Conservation (phyloP, 2,329 filamentous ascomycete genomes). For the Fusarium napiforme region DNA sequence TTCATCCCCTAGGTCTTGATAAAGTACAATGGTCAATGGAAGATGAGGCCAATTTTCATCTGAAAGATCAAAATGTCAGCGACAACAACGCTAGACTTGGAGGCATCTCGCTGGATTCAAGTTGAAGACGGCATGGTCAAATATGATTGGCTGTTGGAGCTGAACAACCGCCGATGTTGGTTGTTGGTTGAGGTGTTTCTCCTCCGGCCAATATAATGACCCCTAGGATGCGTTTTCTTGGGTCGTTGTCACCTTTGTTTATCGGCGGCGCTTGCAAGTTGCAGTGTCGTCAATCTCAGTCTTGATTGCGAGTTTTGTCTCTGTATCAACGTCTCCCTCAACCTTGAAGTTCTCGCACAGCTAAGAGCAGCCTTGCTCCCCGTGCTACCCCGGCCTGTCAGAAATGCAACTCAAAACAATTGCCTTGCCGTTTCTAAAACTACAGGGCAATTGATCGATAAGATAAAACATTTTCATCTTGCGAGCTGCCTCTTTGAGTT, state of each 20-base stretch:
- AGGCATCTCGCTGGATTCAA: not conserved
- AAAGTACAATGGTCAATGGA: not conserved
- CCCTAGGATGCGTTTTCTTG: not conserved
- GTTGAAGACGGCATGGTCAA: not conserved
- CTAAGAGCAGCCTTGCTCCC: not conserved
- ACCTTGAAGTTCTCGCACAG: not conserved
- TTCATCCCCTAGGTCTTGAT: not conserved
- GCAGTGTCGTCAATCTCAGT: not conserved
- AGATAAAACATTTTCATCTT: not conserved
- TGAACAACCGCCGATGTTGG: conserved; percentile 1
- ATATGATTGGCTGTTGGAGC: not conserved
- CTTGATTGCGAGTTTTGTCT: not conserved
- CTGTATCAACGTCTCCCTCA: not conserved
- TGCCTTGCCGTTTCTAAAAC: not conserved
- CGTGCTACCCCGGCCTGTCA: not conserved
- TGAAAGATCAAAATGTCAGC: too few species aligned
- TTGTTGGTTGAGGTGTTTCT: conserved; percentile 21
- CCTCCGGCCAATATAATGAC: not conserved
- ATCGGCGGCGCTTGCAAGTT: conserved; percentile 5
- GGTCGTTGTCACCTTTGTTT: not conserved
- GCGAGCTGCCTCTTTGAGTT: not conserved
- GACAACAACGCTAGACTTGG: not conserved
- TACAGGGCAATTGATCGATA: not conserved
- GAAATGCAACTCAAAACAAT: not conserved
- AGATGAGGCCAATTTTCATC: not conserved